phyloP scores from a whole-genome alignment of 2,329 filamentous ascomycete species.

The Alternaria sp. region DNA sequence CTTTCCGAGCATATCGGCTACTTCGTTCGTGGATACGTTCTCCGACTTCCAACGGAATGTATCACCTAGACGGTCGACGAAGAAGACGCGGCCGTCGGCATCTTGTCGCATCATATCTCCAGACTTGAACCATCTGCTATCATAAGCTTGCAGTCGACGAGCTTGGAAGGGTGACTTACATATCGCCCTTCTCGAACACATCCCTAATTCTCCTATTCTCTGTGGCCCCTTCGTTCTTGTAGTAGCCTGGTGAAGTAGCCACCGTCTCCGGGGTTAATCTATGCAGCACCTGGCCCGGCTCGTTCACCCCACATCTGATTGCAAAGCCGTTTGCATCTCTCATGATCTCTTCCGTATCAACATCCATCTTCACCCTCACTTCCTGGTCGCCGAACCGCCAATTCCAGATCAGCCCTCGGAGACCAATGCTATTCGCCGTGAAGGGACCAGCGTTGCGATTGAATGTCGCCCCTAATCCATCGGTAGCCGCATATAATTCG shows the following conservation, averaged over 20 bases:
- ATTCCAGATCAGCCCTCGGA: conserved; percentile 46
- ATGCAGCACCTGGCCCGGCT: conserved; percentile 47
- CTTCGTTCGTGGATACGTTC: conserved; percentile 57
- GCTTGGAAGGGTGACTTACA: conserved; percentile 30
- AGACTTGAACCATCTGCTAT: conserved; percentile 45
- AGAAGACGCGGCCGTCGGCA: conserved; percentile 44
- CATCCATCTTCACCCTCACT: conserved; percentile 47
- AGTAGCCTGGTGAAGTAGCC: conserved; percentile 38
- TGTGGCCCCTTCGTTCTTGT: conserved; percentile 44
- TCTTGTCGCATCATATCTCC: conserved; percentile 49
- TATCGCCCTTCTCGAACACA: conserved; percentile 48
- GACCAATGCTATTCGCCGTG: conserved; percentile 41
- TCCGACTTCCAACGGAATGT: conserved; percentile 54
- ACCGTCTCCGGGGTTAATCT: conserved; percentile 36
- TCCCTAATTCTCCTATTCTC: conserved; percentile 38
- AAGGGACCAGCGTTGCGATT: conserved; percentile 45
- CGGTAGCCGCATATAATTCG: conserved; percentile 50
- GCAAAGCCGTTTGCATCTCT: conserved; percentile 45
- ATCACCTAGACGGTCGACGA: conserved; percentile 49
- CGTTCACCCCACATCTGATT: conserved; percentile 37
- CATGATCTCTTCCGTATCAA: conserved; percentile 48
- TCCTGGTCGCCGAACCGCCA: conserved; percentile 35
- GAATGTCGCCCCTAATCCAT: conserved; percentile 44
- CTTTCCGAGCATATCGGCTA: conserved; percentile 51
- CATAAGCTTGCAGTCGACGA: background rate